A percentile compares a stretch with the other conserved stretches of the same genome.
phyloP scores from a whole-genome alignment of 1,284 basidiomycete species.

The Afroboletus lepidellus region DNA sequence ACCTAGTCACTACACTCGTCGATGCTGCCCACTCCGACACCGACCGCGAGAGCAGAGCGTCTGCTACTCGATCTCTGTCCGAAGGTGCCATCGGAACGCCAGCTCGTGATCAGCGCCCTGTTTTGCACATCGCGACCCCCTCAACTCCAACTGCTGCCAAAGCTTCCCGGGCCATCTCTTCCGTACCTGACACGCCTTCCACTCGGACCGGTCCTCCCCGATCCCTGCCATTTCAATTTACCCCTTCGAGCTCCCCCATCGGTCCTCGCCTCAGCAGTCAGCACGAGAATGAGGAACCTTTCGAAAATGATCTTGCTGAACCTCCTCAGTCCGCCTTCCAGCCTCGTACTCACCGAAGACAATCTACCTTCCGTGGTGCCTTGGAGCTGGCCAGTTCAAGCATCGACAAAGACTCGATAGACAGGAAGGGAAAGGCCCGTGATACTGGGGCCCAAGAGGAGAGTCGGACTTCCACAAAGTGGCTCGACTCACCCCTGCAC shows the following conservation, averaged over 20 bases:
- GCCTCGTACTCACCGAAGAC: constrained; percentile 29
- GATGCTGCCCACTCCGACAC: not conserved
- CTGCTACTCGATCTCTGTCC: not conserved
- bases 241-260: constrained; percentile 46
- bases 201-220: constrained; percentile 70
- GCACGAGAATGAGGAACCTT: constrained; percentile 25
- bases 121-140: constrained; percentile 11
- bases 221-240: constrained; percentile 64
- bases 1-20: constrained; percentile 8
- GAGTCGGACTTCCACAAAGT: constrained; percentile 50
- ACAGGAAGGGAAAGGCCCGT: constrained; percentile 56
- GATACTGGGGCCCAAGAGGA: constrained; percentile 50
- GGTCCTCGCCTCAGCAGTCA: constrained; percentile 29
- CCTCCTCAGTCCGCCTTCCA: constrained; percentile 27
- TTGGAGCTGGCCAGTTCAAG: constrained; percentile 45
- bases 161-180: constrained; percentile 7
- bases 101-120: constrained; percentile 9
- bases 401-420: constrained; percentile 40
- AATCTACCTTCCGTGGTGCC: constrained; percentile 58
- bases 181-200: constrained; percentile 53
- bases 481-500: constrained; percentile 57
- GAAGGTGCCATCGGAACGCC: constrained; percentile 1
- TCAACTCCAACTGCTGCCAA: constrained; percentile 7
- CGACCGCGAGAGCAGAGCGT: not conserved
- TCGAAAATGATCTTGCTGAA: constrained; percentile 34